These are phyloP conservation scores for Apium graveolens DNA, from an alignment of 129 eudicot genomes.

Conservation along the genomic window DNA sequence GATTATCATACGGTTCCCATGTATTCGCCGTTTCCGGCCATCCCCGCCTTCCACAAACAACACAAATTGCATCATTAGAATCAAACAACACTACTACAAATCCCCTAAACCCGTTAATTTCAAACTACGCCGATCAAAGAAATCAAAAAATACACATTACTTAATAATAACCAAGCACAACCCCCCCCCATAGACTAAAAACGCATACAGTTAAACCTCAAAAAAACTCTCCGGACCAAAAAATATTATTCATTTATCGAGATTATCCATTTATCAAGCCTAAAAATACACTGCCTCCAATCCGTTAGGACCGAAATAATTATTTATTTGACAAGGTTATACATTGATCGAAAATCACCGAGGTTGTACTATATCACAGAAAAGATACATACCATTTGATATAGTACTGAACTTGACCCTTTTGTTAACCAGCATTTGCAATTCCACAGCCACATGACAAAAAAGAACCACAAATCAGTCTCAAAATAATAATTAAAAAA, in stretches of 20 bases:
- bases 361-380: background rate
- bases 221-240: no score
- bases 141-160: background rate
- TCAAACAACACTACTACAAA: conserved; percentile 4
- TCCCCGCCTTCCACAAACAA: conserved; percentile 2
- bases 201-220: background rate
- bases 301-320: no score
- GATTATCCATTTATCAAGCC: no score
- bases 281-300: no score
- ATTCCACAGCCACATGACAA: conserved; percentile 12
- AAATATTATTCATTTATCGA: no score
- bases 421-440: conserved; percentile 24
- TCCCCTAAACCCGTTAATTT: no score
- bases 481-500: background rate
- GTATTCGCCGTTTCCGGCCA: conserved; percentile 4
- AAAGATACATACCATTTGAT: conserved; percentile 42
- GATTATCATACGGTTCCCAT: conserved; percentile 6
- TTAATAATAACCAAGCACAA: background rate
- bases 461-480: conserved; percentile 13
- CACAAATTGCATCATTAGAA: conserved; percentile 21
- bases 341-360: no score
- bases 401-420: conserved; percentile 73
- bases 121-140: background rate
- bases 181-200: background rate
- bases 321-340: no score